These are phyloP conservation scores for Tolypocladium amazonense DNA, from an alignment of 2,329 filamentous ascomycete genomes.

Conservation along the genomic window DNA sequence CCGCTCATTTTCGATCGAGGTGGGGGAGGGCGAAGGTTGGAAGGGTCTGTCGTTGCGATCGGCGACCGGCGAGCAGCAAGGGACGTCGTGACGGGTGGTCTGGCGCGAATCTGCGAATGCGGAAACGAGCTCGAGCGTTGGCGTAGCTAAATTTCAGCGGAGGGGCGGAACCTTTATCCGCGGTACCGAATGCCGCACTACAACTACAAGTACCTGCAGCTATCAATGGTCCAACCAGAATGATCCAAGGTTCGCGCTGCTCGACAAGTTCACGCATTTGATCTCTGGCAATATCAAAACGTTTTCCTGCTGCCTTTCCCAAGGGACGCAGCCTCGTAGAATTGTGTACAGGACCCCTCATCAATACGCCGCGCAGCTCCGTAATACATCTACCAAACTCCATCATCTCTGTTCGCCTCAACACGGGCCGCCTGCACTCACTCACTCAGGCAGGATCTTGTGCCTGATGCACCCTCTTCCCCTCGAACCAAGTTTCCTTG, in stretches of 20 bases:
- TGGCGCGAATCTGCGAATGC: not conserved
- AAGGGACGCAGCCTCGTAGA: no score
- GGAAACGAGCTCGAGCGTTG: not conserved
- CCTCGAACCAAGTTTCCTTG: conserved; percentile 43
- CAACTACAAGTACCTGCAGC: no score
- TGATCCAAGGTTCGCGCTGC: no score
- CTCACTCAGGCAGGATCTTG: not conserved
- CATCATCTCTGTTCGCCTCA: not conserved
- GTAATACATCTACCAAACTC: not conserved
- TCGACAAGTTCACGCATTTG: not conserved
- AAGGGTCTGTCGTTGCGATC: not conserved
- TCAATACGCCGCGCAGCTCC: not conserved
- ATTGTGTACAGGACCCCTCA: not conserved
- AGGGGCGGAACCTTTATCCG: conserved; percentile 1
- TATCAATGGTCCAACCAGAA: no score
- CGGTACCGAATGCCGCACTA: not conserved
- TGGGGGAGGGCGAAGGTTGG: not conserved
- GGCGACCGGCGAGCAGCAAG: not conserved
- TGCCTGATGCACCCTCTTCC: conserved; percentile 25
- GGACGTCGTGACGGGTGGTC: not conserved
- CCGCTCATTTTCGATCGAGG: conserved; percentile 37
- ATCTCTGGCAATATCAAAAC: not conserved
- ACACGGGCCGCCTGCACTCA: not conserved
- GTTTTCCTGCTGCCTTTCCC: no score
- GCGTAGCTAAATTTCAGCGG: not conserved